Percentiles rank a stretch among this genome's conserved stretches.
phyloP scores from a whole-genome alignment of 345 rosid species.

The Hibiscus mutabilis region DNA sequence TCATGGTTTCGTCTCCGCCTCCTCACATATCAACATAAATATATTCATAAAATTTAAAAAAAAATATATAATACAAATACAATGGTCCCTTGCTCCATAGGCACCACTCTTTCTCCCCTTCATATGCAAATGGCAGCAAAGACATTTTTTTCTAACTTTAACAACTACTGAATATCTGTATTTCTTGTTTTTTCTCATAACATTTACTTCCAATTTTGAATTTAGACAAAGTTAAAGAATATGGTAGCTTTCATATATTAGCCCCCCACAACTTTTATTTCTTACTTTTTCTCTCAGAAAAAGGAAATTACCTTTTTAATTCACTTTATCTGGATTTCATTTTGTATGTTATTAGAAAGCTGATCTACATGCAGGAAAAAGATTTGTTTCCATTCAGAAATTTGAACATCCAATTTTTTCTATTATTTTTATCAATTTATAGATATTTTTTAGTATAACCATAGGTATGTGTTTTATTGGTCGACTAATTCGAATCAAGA shows the following conservation, averaged over 20 bases:
- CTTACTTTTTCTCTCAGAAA: background rate
- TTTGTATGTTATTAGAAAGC: background rate
- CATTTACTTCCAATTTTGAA: background rate
- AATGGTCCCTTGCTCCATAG: background rate
- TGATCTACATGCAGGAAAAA: background rate
- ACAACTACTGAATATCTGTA: background rate
- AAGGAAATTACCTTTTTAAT: background rate
- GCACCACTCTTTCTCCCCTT: background rate
- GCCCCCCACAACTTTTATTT: background rate
- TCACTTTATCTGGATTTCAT: background rate
- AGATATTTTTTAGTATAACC: no score
- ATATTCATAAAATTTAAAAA: no score
- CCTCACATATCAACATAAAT: no score
- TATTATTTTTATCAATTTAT: no score
- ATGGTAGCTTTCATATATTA: background rate
- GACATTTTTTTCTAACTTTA: background rate
- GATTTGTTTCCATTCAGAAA: background rate
- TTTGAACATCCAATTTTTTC: background rate
- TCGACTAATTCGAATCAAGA: no score
- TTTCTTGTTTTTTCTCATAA: constrained; percentile 10
- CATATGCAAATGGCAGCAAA: background rate
- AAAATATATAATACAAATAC: background rate
- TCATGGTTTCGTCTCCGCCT: no score
- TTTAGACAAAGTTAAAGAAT: background rate
- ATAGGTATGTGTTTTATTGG: no score